Base-by-base conservation (phyloP, 2,329 filamentous ascomycete genomes). In the Pestalotiopsis sp. region DNA sequence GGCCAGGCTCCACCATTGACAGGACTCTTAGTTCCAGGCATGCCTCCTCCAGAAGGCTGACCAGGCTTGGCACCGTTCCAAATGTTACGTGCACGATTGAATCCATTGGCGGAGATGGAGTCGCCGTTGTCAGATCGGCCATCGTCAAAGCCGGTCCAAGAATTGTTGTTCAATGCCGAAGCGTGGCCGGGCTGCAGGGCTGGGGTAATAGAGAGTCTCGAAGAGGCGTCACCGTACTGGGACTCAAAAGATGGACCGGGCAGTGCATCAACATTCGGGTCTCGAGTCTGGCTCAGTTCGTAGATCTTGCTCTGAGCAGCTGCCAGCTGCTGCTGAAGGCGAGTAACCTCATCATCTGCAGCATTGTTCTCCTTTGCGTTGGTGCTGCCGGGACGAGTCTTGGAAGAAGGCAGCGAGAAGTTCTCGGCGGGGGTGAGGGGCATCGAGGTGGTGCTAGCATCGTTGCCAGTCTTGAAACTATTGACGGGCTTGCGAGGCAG, bases 261-360 rank as follows among this genome's bases (percentile, higher is more conserved):
- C 62, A 89, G 87, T 67, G 87, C 81, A 12, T 89, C 91, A 66
- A 87, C 83, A 74, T 88, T 89, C 41, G 84, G 83, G 68, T 89
- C 86, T 38, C 89, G 89, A 27, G 85, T 89, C 71, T 92, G 89
- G 52, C 89, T 85, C 70, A 94, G 89, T 68, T 88, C 90, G 61
- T 86, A 87, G 75, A 95, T 92, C 75, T 91, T 88, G 77, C 85
- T 90, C 70, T 92, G 89, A 45, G 92, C 92, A 70, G 90, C 86
- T 58, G 91, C 90, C 65, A 95, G 87, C 80, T 94, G 89, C 66
- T 90, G 81, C 82, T 92, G 93, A 68, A 95, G 84, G 65, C 88
- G 89, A 69, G 89, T 81, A 36, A 94, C 81, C 77, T 94, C 91
- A 38, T 89, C 87, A 39, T 82, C 81, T 66, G 81, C 78, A 13